phyloP scores from a whole-genome alignment of 495 filamentous ascomycete genomes.

The Durotheca rogersii region DNA sequence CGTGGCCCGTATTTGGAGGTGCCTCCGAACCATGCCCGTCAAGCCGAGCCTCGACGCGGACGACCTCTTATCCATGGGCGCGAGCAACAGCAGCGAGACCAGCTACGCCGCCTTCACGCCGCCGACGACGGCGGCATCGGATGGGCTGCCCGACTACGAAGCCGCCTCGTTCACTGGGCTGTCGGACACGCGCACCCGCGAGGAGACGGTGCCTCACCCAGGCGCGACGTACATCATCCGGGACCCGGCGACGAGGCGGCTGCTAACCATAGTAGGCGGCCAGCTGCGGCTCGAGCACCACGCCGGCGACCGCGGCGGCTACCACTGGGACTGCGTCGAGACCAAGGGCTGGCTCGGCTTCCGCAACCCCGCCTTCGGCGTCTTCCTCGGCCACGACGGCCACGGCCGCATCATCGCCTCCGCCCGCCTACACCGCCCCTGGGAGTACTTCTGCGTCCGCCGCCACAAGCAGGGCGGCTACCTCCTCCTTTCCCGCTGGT shows the following conservation, averaged over 20 bases:
- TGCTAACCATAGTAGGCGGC: conserved; percentile 38
- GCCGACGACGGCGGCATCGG: too few species aligned
- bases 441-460: conserved; percentile 16
- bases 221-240: conserved; percentile 35
- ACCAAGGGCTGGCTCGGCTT: conserved; percentile 44
- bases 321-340: conserved; percentile 41
- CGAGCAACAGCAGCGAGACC: too few species aligned
- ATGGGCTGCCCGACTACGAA: too few species aligned
- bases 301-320: conserved; percentile 33
- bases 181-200: too few species aligned
- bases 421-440: neutral
- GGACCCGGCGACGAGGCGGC: conserved; percentile 13
- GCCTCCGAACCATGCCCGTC: neutral
- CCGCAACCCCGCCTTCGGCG: conserved; percentile 26
- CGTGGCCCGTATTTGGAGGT: too few species aligned
- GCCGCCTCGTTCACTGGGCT: too few species aligned
- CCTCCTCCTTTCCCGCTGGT: conserved; percentile 3
- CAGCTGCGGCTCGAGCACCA: conserved; percentile 26
- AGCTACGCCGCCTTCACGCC: too few species aligned
- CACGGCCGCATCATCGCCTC: conserved; percentile 2
- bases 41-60: neutral
- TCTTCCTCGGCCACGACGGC: conserved; percentile 35
- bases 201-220: conserved; percentile 21
- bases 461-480: conserved; percentile 17
- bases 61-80: neutral